Base-by-base conservation (phyloP, 176 grass and related monocot species). In the Themeda triandra region DNA sequence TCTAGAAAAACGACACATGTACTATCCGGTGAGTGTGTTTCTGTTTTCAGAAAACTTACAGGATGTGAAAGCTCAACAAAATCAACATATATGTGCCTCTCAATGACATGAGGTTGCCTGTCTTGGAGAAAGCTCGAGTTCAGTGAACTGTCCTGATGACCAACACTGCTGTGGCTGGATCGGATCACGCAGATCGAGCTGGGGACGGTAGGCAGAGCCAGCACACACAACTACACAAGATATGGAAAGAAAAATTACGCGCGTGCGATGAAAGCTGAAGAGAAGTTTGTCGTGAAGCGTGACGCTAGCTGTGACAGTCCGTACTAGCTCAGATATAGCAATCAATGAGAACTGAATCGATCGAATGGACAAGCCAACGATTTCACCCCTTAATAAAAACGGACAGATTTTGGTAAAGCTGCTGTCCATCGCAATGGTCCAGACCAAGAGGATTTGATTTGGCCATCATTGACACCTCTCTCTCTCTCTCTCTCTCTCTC, bases 371-470 rank as follows among this genome's bases (percentile, higher is more conserved):
- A 77, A 17, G 13, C 23, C 73, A 77, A 78, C 72, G 39, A 71
- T 82, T 44, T 30, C 21, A 4, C 51, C 29, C 13, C 60, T 74
- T 8, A 15, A 69, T 58, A 63, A 63, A 63, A 77, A 28, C 13
- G 13, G 10, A 7, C 13, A 6, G n/a, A 6, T 48, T 76, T 48
- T 21, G 72, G 86, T 48, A 56, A 87, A 67, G 41, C 51, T 45
- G 28, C 30, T 41, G 48, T 42, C 27, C 79, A 82, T 67, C 75
- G 27, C 23, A 39, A 87, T 69, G 71, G 85, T 81, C 71, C 71
- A 76, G 19, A 18, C 3, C 14, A 37, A 37, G 10, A 79, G 1
- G 51, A 78, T n/a, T 40, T 5, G 75, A 46, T 45, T 23, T 5
- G 15, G 2, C 21, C 13, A 28, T 36, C 67, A 46, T 80, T 70